Percentiles rank a stretch among this genome's conserved stretches.
phyloP scores from a whole-genome alignment of 2,329 filamentous ascomycete species.

The Alternaria longipes region DNA sequence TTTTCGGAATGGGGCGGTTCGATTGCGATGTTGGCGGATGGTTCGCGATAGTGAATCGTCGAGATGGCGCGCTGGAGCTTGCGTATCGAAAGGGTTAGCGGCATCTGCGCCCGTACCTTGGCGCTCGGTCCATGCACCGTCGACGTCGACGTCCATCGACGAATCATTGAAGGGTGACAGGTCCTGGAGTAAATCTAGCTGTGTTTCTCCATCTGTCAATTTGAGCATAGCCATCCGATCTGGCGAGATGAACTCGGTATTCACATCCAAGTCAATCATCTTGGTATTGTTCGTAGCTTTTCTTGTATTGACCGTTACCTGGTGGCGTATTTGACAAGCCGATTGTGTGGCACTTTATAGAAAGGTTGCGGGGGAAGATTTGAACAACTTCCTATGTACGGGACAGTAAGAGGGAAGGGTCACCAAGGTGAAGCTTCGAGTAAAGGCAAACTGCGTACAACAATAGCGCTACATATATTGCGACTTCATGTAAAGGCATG shows the following conservation, averaged over 20 bases:
- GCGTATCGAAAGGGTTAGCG: constrained; percentile 24
- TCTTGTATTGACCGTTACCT: background rate
- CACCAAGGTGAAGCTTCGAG: background rate
- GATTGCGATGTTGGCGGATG: constrained; percentile 24
- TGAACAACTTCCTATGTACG: too few relatives aligned
- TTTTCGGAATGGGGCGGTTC: constrained; percentile 14
- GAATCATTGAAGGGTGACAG: constrained; percentile 1
- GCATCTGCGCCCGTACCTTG: constrained; percentile 19
- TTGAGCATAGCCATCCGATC: background rate
- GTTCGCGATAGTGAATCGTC: constrained; percentile 26
- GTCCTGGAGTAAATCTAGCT: background rate
- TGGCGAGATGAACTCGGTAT: background rate
- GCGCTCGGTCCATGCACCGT: constrained; percentile 14
- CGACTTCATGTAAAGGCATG: background rate
- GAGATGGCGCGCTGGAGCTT: constrained; percentile 24
- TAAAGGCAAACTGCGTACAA: background rate
- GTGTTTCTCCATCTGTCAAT: background rate
- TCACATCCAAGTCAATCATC: background rate
- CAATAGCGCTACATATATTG: too few relatives aligned
- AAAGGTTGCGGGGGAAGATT: background rate
- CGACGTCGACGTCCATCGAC: constrained; percentile 9
- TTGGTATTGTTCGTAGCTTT: background rate
- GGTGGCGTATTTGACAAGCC: background rate
- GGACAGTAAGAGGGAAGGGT: accelerated
- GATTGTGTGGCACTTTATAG: accelerated